These are phyloP conservation scores for Achaetomiella virescens DNA, from an alignment of 495 filamentous ascomycete species.

Conservation along the genomic window DNA sequence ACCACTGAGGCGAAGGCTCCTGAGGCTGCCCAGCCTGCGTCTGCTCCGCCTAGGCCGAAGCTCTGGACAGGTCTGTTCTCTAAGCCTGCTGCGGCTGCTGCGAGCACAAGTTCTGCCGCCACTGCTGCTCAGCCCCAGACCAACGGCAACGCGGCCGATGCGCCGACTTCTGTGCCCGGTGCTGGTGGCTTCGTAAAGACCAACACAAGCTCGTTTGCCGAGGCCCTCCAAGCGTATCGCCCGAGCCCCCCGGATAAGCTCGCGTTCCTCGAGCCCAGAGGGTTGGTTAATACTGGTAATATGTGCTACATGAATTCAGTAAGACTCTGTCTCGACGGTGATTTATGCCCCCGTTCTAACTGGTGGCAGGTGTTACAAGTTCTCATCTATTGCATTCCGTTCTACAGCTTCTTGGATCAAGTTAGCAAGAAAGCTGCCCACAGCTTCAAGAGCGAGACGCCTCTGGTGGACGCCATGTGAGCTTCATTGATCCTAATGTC, in stretches of 20 bases:
- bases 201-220: constrained; percentile 60
- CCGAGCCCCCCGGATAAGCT: constrained; percentile 59
- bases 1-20: constrained; percentile 15
- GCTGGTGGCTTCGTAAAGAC: constrained; percentile 41
- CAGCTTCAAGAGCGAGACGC: constrained; percentile 92
- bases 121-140: constrained; percentile 23
- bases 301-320: constrained; percentile 99
- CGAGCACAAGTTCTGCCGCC: constrained; percentile 21
- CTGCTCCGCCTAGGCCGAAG: constrained; percentile 51
- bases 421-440: constrained; percentile 74
- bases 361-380: constrained; percentile 75
- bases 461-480: constrained; percentile 88
- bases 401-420: constrained; percentile 88
- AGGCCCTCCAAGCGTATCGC: constrained; percentile 62
- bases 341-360: neutral
- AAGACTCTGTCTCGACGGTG: constrained; percentile 31
- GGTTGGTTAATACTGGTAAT: constrained; percentile 93
- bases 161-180: constrained; percentile 3
- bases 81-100: constrained; percentile 37
- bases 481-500: constrained; percentile 25
- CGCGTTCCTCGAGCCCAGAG: constrained; percentile 85
- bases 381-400: constrained; percentile 84
- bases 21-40: constrained; percentile 31
- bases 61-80: constrained; percentile 74
- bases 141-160: constrained; percentile 19